Conservation (phyloP, 2,329 filamentous ascomycete genomes). For the Diaporthe sp. region DNA sequence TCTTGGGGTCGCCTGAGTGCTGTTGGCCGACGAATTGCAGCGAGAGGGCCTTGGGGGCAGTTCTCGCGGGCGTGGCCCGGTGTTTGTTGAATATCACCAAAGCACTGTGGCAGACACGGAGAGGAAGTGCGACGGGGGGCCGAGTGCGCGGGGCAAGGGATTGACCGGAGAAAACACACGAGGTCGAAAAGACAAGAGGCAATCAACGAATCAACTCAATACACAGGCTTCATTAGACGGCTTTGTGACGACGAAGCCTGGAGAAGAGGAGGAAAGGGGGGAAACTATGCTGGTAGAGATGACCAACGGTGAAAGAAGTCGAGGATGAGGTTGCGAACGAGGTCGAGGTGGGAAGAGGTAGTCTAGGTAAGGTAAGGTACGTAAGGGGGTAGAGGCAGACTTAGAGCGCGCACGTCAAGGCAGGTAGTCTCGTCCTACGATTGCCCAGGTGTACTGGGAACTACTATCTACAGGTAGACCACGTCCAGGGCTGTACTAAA, state of each 20-base stretch:
- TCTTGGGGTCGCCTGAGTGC: background rate
- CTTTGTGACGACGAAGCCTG: constrained; percentile 44
- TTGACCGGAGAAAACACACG: constrained; percentile 34
- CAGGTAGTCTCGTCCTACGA: constrained; percentile 16
- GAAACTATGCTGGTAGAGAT: constrained; percentile 34
- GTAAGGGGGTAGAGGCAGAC: constrained; percentile 19
- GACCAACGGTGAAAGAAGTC: constrained; percentile 17
- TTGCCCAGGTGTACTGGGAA: background rate
- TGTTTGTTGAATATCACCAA: constrained; percentile 1
- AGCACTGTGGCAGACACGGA: constrained; percentile 4
- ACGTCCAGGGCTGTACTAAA: background rate
- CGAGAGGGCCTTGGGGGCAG: background rate
- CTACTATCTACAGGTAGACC: too few species aligned
- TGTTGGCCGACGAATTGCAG: background rate
- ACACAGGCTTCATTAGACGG: constrained; percentile 49
- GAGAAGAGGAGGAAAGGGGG: constrained; percentile 42
- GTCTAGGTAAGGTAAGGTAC: background rate
- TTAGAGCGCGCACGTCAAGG: background rate
- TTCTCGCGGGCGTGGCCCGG: background rate
- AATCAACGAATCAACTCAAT: constrained; percentile 46
- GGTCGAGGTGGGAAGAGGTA: constrained; percentile 23
- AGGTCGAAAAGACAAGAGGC: constrained; percentile 38
- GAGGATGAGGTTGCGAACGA: constrained; percentile 21
- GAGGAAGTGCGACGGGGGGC: constrained; percentile 24
- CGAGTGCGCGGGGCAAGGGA: constrained; percentile 30